Evolutionary conservation across 2,329 filamentous ascomycete genomes (phyloP).

Genomic region (Colletotrichum karsti): DNA sequence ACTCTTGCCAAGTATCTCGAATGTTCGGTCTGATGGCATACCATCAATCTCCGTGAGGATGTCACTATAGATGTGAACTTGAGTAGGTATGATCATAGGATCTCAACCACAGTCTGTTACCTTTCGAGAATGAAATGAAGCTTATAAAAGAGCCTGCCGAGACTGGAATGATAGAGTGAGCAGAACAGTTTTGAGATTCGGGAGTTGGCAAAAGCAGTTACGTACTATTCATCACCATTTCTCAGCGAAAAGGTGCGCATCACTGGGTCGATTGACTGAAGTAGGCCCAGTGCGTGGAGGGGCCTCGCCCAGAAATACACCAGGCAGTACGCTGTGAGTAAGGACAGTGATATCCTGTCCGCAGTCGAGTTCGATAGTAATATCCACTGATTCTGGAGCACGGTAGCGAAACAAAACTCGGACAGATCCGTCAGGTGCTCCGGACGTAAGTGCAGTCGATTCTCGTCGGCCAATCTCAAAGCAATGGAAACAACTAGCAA

Average conservation of each 20-base stretch:
- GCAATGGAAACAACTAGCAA: background rate
- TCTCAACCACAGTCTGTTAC: background rate
- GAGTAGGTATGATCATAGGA: background rate
- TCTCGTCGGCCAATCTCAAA: background rate
- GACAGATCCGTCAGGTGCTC: background rate
- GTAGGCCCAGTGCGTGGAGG: constrained; percentile 6
- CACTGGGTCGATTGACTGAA: constrained; percentile 5
- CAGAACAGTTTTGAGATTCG: too few species aligned
- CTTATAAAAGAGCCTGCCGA: background rate
- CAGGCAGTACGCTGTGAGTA: background rate
- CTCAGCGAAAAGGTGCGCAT: background rate
- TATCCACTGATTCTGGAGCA: constrained; percentile 6
- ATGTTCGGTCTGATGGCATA: background rate
- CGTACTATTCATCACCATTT: background rate
- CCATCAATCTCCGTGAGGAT: constrained; percentile 9
- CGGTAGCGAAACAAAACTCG: background rate
- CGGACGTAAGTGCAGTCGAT: background rate
- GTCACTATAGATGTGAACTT: too few species aligned
- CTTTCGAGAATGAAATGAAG: background rate
- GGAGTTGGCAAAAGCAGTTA: too few species aligned
- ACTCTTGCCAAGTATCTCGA: background rate
- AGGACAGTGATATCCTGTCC: background rate
- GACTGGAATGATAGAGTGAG: too few species aligned
- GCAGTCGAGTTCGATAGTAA: background rate
- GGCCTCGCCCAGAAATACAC: constrained; percentile 1